phyloP scores from a whole-genome alignment of 768 basidiomycete species.

The Kwoniella dendrophila region DNA sequence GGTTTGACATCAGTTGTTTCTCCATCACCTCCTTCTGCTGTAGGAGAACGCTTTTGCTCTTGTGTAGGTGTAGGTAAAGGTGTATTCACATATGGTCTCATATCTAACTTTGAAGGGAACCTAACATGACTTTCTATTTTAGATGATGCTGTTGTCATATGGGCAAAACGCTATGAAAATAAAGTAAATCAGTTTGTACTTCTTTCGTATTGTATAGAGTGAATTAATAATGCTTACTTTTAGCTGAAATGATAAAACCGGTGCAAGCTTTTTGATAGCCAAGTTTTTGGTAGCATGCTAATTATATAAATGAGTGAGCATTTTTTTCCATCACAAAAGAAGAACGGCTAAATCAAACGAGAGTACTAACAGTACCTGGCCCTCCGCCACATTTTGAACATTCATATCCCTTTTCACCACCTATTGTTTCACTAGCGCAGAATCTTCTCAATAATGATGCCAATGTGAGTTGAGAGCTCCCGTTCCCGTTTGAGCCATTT shows the following conservation, averaged over 20 bases:
- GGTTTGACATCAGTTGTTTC: conserved; percentile 1
- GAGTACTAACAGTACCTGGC: conserved; percentile 31
- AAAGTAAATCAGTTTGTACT: no score
- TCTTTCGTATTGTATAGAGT: no score
- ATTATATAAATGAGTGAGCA: background rate
- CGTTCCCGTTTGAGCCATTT: conserved; percentile 9
- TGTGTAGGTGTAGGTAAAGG: background rate
- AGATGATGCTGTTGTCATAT: conserved; percentile 65
- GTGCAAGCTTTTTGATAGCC: conserved; percentile 80
- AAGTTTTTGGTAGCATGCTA: conserved; percentile 82
- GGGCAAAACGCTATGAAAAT: conserved; percentile 79
- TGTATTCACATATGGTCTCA: conserved; percentile 71
- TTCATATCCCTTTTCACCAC: conserved; percentile 70
- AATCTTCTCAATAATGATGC: conserved; percentile 75
- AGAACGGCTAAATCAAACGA: background rate
- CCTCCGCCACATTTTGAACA: conserved; percentile 72
- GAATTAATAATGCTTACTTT: conserved; percentile 67
- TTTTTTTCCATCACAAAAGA: background rate
- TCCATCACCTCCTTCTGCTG: no score
- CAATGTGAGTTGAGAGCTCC: conserved; percentile 65
- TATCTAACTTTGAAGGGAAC: conserved; percentile 81
- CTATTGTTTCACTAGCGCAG: conserved; percentile 74
- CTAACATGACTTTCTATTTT: conserved; percentile 83
- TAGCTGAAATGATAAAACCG: conserved; percentile 90
- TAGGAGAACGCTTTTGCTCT: background rate